These are phyloP conservation scores for Carex pumila DNA, from an alignment of 176 grass and related monocot genomes.

Conservation along the genomic window DNA sequence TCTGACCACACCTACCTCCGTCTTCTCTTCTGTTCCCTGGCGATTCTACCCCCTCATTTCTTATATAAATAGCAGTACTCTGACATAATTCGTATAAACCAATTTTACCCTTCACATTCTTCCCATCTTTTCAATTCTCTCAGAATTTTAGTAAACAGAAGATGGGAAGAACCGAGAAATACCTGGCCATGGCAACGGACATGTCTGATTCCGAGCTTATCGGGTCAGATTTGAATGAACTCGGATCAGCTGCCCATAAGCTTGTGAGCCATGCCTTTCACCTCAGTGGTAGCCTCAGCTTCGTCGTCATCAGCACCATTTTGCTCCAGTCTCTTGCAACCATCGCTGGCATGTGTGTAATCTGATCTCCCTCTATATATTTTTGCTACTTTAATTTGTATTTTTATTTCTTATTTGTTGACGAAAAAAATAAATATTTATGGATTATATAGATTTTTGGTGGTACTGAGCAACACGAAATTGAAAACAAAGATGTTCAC, in stretches of 20 bases:
- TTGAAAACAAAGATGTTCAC: slow-evolving; percentile 93
- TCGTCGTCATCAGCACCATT: slow-evolving; percentile 45
- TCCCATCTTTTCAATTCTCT: background rate
- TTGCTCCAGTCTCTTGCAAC: slow-evolving; percentile 70
- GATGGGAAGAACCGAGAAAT: slow-evolving; percentile 46
- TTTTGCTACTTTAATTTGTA: background rate
- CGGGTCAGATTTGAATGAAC: slow-evolving; percentile 64
- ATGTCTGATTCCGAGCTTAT: slow-evolving; percentile 34
- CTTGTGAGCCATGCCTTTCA: slow-evolving; percentile 61
- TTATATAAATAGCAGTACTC: background rate
- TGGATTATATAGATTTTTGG: slow-evolving; percentile 49
- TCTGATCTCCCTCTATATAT: background rate
- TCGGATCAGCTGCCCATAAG: slow-evolving; percentile 49
- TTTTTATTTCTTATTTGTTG: background rate
- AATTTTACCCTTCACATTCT: background rate
- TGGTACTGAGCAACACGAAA: slow-evolving; percentile 77
- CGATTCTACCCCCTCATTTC: too few species aligned
- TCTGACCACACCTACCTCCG: background rate
- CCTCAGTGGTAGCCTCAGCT: slow-evolving; percentile 40
- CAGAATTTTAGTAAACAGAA: background rate
- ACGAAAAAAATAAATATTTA: background rate
- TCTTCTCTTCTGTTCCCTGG: background rate
- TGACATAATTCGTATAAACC: background rate
- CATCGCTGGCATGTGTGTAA: slow-evolving; percentile 56
- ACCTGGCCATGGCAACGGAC: slow-evolving; percentile 21